These are phyloP conservation scores for Sporothrix globosa DNA, from an alignment of 2,329 filamentous ascomycete species.

Conservation along the genomic window DNA sequence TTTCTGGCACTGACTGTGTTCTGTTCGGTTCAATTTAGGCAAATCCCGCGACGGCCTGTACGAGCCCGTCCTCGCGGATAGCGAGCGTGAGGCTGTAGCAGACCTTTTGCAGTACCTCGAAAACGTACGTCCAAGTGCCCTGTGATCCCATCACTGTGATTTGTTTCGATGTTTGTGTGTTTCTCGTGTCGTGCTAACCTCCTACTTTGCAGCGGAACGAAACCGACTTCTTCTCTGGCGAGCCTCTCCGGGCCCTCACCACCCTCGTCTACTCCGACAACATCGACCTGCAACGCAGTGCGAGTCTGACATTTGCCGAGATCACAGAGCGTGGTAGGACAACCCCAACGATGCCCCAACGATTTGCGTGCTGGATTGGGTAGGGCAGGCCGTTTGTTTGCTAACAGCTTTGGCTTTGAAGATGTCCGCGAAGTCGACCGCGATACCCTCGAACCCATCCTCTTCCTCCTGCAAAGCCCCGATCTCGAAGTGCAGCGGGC, in stretches of 20 bases:
- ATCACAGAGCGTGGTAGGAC: slow-evolving; percentile 89
- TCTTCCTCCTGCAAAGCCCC: slow-evolving; percentile 90
- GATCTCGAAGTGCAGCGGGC: slow-evolving; percentile 97
- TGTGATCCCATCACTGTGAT: neutral
- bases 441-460: slow-evolving; percentile 92
- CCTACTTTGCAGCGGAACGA: slow-evolving; percentile 71
- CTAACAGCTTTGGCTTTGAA: slow-evolving; percentile 45
- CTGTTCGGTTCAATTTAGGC: slow-evolving; percentile 49
- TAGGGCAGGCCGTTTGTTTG: neutral
- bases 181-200: neutral
- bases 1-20: slow-evolving; percentile 1
- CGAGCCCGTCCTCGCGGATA: slow-evolving; percentile 88
- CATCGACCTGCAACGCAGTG: slow-evolving; percentile 94
- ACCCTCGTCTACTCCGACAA: slow-evolving; percentile 98
- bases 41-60: slow-evolving; percentile 80
- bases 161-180: slow-evolving; percentile 4
- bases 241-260: slow-evolving; percentile 88
- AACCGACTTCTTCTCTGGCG: slow-evolving; percentile 97
- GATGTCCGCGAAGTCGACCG: slow-evolving; percentile 96
- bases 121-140: slow-evolving; percentile 66
- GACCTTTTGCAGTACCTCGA: slow-evolving; percentile 95
- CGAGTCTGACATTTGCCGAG: slow-evolving; percentile 96
- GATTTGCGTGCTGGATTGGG: too few relatives aligned
- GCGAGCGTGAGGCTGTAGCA: slow-evolving; percentile 93
- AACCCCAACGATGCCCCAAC: too few relatives aligned